Conservation (phyloP, 768 basidiomycete genomes). For the Lepiota subincarnata region DNA sequence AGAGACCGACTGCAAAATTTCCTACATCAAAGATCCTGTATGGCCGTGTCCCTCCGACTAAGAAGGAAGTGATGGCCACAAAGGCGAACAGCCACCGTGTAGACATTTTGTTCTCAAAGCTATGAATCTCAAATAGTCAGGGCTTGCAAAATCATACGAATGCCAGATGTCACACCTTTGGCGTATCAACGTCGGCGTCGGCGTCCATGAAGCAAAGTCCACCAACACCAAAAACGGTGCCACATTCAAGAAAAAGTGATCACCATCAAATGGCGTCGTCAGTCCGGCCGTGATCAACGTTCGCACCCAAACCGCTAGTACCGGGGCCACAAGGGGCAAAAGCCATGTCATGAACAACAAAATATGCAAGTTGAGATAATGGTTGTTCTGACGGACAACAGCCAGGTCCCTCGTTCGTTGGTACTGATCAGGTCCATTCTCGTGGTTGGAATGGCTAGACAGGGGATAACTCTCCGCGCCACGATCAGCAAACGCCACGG, state of each 20-base stretch:
- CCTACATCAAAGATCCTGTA: constrained; percentile 65
- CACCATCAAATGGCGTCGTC: constrained; percentile 76
- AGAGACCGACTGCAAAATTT: constrained; percentile 40
- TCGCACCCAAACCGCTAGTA: constrained; percentile 85
- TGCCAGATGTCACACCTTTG: constrained; percentile 31
- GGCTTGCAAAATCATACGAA: constrained; percentile 1
- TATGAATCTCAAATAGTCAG: constrained; percentile 18
- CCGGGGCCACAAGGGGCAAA: constrained; percentile 71
- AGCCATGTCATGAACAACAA: constrained; percentile 78
- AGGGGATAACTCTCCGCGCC: constrained; percentile 9
- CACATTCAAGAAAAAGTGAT: constrained; percentile 67
- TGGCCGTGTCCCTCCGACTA: constrained; percentile 63
- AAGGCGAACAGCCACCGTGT: constrained; percentile 50
- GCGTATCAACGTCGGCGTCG: constrained; percentile 36
- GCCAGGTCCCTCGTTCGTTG: not conserved
- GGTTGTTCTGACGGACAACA: constrained; percentile 25
- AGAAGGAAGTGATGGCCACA: constrained; percentile 51
- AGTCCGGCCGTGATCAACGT: constrained; percentile 78
- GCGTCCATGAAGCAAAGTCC: constrained; percentile 54
- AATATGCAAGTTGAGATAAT: constrained; percentile 54
- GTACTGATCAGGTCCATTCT: constrained; percentile 6
- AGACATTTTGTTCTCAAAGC: constrained; percentile 37
- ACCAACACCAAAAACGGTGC: constrained; percentile 62
- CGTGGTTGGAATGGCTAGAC: constrained; percentile 10
- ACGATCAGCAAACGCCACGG: constrained; percentile 13